Conservation (phyloP, 345 rosid genomes). For the Populus deltoides region DNA sequence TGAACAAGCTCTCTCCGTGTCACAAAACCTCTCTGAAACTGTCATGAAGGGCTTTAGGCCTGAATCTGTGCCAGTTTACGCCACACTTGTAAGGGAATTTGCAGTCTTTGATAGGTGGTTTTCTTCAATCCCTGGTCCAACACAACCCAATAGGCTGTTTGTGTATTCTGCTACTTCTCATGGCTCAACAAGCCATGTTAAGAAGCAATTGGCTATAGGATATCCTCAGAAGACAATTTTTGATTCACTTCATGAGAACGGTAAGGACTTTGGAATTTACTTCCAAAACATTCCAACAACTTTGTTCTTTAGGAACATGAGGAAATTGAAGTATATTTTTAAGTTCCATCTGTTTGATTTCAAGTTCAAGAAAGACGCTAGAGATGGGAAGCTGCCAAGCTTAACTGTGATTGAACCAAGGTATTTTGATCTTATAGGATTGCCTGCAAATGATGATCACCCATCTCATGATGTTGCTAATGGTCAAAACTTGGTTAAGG, state of each 20-base stretch:
- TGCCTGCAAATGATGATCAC: constrained; percentile 89
- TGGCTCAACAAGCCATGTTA: constrained; percentile 85
- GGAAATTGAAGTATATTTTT: constrained; percentile 71
- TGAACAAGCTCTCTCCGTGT: constrained; percentile 80
- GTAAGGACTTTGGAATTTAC: constrained; percentile 65
- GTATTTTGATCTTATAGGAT: constrained; percentile 66
- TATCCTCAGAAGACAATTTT: constrained; percentile 94
- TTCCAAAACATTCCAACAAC: constrained; percentile 79
- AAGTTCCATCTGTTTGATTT: constrained; percentile 66
- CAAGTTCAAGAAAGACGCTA: constrained; percentile 68
- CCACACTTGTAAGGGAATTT: constrained; percentile 60
- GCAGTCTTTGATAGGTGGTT: constrained; percentile 94
- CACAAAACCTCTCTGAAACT: constrained; percentile 61
- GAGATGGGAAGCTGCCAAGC: constrained; percentile 65
- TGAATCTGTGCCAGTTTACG: constrained; percentile 64
- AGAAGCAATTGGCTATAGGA: constrained; percentile 68
- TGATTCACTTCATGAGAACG: constrained; percentile 73
- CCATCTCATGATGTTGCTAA: constrained; percentile 91
- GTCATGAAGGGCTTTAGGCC: constrained; percentile 90
- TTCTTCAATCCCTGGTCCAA: constrained; percentile 94
- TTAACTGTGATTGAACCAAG: constrained; percentile 84
- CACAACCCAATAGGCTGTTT: constrained; percentile 88
- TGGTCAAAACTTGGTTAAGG: constrained; percentile 77
- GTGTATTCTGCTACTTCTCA: constrained; percentile 93
- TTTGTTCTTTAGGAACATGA: constrained; percentile 74